Evolutionary conservation across 2,329 filamentous ascomycete species (phyloP).

Genomic region (Laburnicola sp.): DNA sequence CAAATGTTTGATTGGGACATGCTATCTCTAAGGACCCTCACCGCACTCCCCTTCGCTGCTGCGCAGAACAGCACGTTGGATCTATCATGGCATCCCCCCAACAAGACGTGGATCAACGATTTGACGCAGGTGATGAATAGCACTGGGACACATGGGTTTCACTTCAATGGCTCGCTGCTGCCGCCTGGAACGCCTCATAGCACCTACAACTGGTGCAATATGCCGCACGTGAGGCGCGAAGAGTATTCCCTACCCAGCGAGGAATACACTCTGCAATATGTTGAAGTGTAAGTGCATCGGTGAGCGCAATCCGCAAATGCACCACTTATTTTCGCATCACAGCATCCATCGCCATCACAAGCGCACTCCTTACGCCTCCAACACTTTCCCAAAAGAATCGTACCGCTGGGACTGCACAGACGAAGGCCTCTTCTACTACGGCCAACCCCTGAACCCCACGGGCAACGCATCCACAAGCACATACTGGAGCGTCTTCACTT

Average conservation of each 20-base stretch:
- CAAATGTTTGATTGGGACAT: slow-evolving; percentile 26
- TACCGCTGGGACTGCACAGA: slow-evolving; percentile 75
- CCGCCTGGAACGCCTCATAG: slow-evolving; percentile 60
- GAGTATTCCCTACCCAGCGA: slow-evolving; percentile 63
- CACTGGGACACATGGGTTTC: slow-evolving; percentile 70
- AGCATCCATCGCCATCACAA: slow-evolving; percentile 83
- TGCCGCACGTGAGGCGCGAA: slow-evolving; percentile 73
- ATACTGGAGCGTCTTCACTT: slow-evolving; percentile 68
- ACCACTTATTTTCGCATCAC: slow-evolving; percentile 11
- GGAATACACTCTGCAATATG: slow-evolving; percentile 70
- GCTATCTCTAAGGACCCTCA: slow-evolving; percentile 18
- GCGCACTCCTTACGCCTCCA: slow-evolving; percentile 76
- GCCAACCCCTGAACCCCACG: slow-evolving; percentile 55
- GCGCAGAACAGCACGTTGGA: slow-evolving; percentile 28
- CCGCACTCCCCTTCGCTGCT: slow-evolving; percentile 20
- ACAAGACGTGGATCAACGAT: slow-evolving; percentile 60
- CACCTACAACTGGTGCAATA: slow-evolving; percentile 81
- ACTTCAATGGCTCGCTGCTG: slow-evolving; percentile 68
- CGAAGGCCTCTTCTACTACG: slow-evolving; percentile 70
- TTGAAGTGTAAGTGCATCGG: slow-evolving; percentile 65
- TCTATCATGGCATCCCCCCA: slow-evolving; percentile 42
- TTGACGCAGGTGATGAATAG: slow-evolving; percentile 60
- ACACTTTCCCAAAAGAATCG: slow-evolving; percentile 73
- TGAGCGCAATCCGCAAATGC: no score
- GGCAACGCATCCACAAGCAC: slow-evolving; percentile 57